phyloP scores from a whole-genome alignment of 108 stramenopile species.

The Cylindrotheca fusiformis region DNA sequence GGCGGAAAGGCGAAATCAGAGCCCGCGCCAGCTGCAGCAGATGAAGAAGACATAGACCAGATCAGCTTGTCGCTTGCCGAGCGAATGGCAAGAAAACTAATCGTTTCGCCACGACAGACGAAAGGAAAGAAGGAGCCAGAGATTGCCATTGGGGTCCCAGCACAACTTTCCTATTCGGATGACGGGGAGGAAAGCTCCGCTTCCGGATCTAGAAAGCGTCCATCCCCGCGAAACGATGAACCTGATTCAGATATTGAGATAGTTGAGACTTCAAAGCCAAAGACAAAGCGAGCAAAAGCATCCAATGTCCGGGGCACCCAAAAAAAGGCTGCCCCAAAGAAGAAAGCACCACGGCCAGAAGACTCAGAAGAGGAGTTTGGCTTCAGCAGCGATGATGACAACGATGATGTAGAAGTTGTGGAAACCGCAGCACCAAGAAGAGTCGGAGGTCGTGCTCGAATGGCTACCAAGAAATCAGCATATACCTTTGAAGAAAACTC shows the following conservation, averaged over 20 bases:
- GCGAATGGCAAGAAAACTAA: conserved; percentile 24
- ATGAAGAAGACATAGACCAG: conserved; percentile 30
- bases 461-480: conserved; percentile 8
- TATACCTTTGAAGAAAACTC: conserved; percentile 18
- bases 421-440: not conserved
- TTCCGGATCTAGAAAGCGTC: conserved; percentile 14
- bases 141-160: not conserved
- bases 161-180: conserved; percentile 4
- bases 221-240: conserved; percentile 18
- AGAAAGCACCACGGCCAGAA: conserved; percentile 22
- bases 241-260: conserved; percentile 2
- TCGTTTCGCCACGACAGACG: conserved; percentile 23
- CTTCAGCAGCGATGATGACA: conserved; percentile 11
- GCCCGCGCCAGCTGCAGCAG: conserved; percentile 15
- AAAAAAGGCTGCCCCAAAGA: conserved; percentile 25
- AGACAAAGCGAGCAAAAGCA: conserved; percentile 10
- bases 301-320: conserved; percentile 2
- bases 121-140: not conserved
- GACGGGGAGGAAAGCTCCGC: not conserved
- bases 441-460: conserved; percentile 1
- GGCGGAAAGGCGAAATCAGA: conserved; percentile 21
- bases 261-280: conserved; percentile 5
- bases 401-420: conserved; percentile 2
- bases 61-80: conserved; percentile 32
- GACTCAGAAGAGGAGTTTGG: conserved; percentile 26